phyloP scores from a whole-genome alignment of 768 basidiomycete species.

The Nevesoporus exiguus region DNA sequence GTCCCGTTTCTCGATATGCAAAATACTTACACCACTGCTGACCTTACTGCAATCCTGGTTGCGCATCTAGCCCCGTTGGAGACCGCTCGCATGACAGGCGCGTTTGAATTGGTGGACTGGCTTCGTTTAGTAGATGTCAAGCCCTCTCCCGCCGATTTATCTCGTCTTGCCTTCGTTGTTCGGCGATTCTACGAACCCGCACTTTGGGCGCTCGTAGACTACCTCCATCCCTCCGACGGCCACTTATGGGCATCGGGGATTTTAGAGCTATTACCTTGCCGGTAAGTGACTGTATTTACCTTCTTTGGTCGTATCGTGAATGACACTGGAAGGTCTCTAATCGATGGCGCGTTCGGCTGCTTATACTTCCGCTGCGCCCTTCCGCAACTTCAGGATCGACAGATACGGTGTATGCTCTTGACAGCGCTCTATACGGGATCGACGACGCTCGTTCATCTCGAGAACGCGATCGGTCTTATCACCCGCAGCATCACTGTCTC shows the following conservation, averaged over 20 bases:
- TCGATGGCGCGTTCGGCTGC: slow-evolving; percentile 38
- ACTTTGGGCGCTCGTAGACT: slow-evolving; percentile 41
- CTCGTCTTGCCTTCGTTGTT: slow-evolving; percentile 39
- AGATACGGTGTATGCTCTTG: slow-evolving; percentile 34
- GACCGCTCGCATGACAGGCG: slow-evolving; percentile 34
- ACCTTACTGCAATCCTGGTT: not conserved
- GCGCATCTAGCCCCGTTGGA: slow-evolving; percentile 36
- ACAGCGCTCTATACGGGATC: slow-evolving; percentile 28
- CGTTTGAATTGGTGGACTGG: slow-evolving; percentile 64
- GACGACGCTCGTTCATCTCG: slow-evolving; percentile 30
- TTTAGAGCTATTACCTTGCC: slow-evolving; percentile 7
- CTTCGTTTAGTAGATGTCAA: slow-evolving; percentile 45
- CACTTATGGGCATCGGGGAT: slow-evolving; percentile 40
- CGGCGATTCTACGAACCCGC: slow-evolving; percentile 40
- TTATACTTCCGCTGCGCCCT: slow-evolving; percentile 39
- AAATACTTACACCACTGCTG: not conserved
- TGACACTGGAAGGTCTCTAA: slow-evolving; percentile 7
- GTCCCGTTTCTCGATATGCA: slow-evolving; percentile 22
- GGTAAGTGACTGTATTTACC: slow-evolving; percentile 24
- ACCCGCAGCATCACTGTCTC: slow-evolving; percentile 33
- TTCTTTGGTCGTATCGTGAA: not conserved
- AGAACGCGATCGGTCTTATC: slow-evolving; percentile 38
- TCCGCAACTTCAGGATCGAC: slow-evolving; percentile 17
- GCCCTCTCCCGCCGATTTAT: slow-evolving; percentile 37
- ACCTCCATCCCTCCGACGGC: slow-evolving; percentile 40